Conservation (phyloP, 2,329 filamentous ascomycete species). For the Lomentospora prolificans region DNA sequence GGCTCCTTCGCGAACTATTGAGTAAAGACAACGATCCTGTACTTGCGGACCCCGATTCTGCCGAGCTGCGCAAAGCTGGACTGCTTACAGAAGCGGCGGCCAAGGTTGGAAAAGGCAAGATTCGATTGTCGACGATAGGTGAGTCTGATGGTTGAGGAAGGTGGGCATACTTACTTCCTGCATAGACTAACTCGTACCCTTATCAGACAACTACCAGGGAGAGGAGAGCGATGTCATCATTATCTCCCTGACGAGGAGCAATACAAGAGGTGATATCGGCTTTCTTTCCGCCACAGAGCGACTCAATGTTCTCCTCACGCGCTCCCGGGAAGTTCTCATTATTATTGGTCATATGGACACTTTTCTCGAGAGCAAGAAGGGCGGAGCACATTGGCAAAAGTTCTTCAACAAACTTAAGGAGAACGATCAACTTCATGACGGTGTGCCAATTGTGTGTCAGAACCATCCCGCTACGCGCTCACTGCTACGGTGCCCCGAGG, state of each 20-base stretch:
- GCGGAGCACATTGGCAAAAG: constrained; percentile 38
- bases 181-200: no score
- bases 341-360: constrained; percentile 62
- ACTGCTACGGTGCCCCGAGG: constrained; percentile 33
- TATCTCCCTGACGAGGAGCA: constrained; percentile 57
- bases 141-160: no score
- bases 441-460: constrained; percentile 50
- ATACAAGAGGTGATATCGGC: constrained; percentile 53
- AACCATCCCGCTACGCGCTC: constrained; percentile 41
- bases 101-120: constrained; percentile 36
- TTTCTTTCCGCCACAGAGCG: constrained; percentile 59
- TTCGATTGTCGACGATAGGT: constrained; percentile 63
- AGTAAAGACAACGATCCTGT: constrained; percentile 49
- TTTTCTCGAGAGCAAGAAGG: constrained; percentile 44
- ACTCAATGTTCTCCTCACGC: constrained; percentile 59
- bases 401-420: constrained; percentile 47
- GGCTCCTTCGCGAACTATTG: constrained; percentile 43
- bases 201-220: constrained; percentile 75
- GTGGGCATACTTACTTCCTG: no score
- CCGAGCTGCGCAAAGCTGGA: constrained; percentile 53
- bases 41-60: constrained; percentile 58
- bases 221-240: constrained; percentile 69
- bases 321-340: constrained; percentile 56
- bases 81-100: constrained; percentile 44
- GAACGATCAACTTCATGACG: constrained; percentile 44